Conservation (phyloP, 768 basidiomycete genomes). For the Filobasidium floriforme region DNA sequence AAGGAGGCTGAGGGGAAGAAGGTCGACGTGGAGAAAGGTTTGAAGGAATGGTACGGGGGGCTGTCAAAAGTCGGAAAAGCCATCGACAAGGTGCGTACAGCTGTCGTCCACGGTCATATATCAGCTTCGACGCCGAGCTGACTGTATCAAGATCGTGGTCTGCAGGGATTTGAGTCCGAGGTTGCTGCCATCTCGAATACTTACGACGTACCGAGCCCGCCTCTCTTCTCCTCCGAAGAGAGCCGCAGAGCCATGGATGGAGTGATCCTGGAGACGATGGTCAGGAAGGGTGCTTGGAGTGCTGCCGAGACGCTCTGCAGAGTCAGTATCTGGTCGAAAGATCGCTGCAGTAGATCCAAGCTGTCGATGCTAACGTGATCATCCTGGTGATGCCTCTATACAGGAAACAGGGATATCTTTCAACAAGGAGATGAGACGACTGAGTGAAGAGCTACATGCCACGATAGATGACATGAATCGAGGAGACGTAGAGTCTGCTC, state of each 20-base stretch:
- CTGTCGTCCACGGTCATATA: neutral
- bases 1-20: constrained; percentile 53
- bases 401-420: constrained; percentile 32
- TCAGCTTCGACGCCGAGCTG: neutral
- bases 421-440: constrained; percentile 19
- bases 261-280: constrained; percentile 36
- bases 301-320: constrained; percentile 35
- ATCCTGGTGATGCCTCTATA: too few species aligned
- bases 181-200: constrained; percentile 2
- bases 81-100: constrained; percentile 69
- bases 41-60: constrained; percentile 78
- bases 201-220: constrained; percentile 11
- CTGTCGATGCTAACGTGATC: too few species aligned
- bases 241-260: constrained; percentile 31
- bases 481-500: constrained; percentile 53
- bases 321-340: constrained; percentile 16
- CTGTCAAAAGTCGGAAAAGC: constrained; percentile 73
- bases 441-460: constrained; percentile 28
- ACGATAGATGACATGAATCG: constrained; percentile 31
- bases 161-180: constrained; percentile 8
- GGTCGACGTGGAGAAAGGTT: constrained; percentile 58
- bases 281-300: constrained; percentile 37
- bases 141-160: neutral
- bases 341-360: neutral
- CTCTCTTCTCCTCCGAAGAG: constrained; percentile 33